These are phyloP conservation scores for Carpinus viminea DNA, from an alignment of 306 rosid genomes.

Conservation along the genomic window DNA sequence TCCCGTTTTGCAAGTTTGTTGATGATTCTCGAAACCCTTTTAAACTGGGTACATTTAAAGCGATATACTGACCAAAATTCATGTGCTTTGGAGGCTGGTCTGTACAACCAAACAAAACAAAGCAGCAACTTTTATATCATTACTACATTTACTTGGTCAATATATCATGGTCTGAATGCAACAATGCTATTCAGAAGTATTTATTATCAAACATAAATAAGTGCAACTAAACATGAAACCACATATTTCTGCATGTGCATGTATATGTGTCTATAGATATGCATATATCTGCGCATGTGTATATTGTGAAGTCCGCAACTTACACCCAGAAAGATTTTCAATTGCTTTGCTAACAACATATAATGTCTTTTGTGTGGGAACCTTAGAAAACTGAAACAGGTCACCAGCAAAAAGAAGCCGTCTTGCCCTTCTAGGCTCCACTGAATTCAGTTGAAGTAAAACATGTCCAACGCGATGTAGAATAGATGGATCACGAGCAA, in stretches of 20 bases:
- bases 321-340: slow-evolving; percentile 76
- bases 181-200: background rate
- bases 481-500: slow-evolving; percentile 71
- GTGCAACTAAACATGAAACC: slow-evolving; percentile 2
- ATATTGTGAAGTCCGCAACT: slow-evolving; percentile 40
- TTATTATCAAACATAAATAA: background rate
- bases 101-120: slow-evolving; percentile 50
- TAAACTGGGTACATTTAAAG: slow-evolving; percentile 67
- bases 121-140: slow-evolving; percentile 20
- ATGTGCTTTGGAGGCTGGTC: slow-evolving; percentile 66
- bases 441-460: slow-evolving; percentile 56
- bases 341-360: slow-evolving; percentile 51
- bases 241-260: background rate
- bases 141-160: slow-evolving; percentile 10
- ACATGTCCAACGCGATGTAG: slow-evolving; percentile 72
- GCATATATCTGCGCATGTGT: background rate
- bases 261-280: background rate
- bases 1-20: slow-evolving; percentile 50
- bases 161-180: background rate
- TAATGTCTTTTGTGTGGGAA: slow-evolving; percentile 60
- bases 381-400: slow-evolving; percentile 70
- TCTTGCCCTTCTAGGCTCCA: slow-evolving; percentile 60
- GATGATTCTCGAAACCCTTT: slow-evolving; percentile 50
- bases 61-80: slow-evolving; percentile 66
- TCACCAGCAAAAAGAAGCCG: slow-evolving; percentile 77